These are phyloP conservation scores for Gossypium trilobum DNA, from an alignment of 441 rosid species.

Conservation along the genomic window DNA sequence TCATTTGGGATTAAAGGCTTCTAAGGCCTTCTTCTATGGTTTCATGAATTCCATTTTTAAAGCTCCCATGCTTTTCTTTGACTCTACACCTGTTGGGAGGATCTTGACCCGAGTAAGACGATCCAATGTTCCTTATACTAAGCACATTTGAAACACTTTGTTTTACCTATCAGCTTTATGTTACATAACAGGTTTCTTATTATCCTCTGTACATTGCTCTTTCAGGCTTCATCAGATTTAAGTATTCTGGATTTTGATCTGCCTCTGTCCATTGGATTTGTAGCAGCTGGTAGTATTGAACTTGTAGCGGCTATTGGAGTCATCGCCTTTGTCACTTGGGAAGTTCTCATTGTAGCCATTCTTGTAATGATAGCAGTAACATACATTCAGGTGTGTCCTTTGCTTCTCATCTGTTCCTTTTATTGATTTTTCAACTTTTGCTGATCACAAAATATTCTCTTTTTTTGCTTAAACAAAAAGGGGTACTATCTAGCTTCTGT, in stretches of 20 bases:
- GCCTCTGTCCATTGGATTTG: slow-evolving; percentile 28
- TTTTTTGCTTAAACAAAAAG: slow-evolving; percentile 19
- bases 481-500: slow-evolving; percentile 66
- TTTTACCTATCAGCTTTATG: not conserved
- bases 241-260: slow-evolving; percentile 64
- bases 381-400: slow-evolving; percentile 52
- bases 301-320: slow-evolving; percentile 38
- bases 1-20: slow-evolving; percentile 62
- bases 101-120: slow-evolving; percentile 70
- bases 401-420: not conserved
- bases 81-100: slow-evolving; percentile 80
- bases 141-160: no score
- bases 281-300: slow-evolving; percentile 39
- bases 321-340: slow-evolving; percentile 84
- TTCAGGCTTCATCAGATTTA: slow-evolving; percentile 83
- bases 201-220: not conserved
- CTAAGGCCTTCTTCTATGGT: slow-evolving; percentile 63
- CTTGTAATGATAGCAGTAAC: slow-evolving; percentile 45
- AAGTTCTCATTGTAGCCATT: slow-evolving; percentile 62
- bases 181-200: not conserved
- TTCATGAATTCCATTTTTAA: slow-evolving; percentile 58
- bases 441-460: not conserved
- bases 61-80: slow-evolving; percentile 81
- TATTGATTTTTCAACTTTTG: not conserved
- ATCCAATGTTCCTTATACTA: not conserved